Conservation (phyloP, 2,329 filamentous ascomycete species). For the Gremmenia infestans region DNA sequence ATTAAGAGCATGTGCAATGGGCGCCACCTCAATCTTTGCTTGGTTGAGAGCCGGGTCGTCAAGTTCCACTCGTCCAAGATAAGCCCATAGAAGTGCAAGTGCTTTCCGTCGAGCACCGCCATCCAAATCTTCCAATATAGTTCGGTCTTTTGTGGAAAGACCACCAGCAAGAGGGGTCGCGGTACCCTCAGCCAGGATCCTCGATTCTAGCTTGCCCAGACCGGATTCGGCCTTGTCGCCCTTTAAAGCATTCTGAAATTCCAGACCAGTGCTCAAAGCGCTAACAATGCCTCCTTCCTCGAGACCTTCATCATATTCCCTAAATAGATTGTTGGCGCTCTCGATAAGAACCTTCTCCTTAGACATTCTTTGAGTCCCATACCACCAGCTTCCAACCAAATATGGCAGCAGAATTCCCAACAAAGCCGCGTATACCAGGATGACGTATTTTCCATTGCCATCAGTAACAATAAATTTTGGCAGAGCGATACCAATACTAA, state of each 20-base stretch:
- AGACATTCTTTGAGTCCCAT: slow-evolving; percentile 86
- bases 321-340: slow-evolving; percentile 91
- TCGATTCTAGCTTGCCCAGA: slow-evolving; percentile 77
- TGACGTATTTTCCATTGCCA: slow-evolving; percentile 91
- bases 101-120: slow-evolving; percentile 78
- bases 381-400: slow-evolving; percentile 97
- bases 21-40: slow-evolving; percentile 85
- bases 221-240: slow-evolving; percentile 76
- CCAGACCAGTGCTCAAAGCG: slow-evolving; percentile 78
- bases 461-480: slow-evolving; percentile 90
- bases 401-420: slow-evolving; percentile 90
- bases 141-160: slow-evolving; percentile 68
- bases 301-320: slow-evolving; percentile 82
- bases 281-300: slow-evolving; percentile 74
- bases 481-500: slow-evolving; percentile 94
- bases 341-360: slow-evolving; percentile 91
- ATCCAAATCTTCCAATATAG: slow-evolving; percentile 74
- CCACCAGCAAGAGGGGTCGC: slow-evolving; percentile 48
- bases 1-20: slow-evolving; percentile 78
- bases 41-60: slow-evolving; percentile 71
- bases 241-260: slow-evolving; percentile 72
- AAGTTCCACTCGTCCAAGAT: slow-evolving; percentile 82
- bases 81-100: slow-evolving; percentile 88
- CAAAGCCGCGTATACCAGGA: slow-evolving; percentile 81
- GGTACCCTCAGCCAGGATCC: slow-evolving; percentile 60